Base-by-base conservation (phyloP, 169 alveolate genomes). In the Besnoitia besnoiti region DNA sequence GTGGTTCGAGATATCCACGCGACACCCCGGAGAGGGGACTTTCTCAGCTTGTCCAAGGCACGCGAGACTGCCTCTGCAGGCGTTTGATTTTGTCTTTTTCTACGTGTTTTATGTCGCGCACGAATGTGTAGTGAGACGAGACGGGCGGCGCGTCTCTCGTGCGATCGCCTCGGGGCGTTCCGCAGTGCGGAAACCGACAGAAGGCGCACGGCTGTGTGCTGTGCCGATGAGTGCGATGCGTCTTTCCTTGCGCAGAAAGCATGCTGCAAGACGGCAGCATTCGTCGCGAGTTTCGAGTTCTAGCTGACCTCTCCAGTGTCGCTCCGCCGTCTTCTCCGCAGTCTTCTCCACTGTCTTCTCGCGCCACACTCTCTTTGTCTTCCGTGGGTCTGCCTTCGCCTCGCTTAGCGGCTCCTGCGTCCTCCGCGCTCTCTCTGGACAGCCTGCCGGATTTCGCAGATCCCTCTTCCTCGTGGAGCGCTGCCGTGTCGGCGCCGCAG, bases 251-350 rank as follows among this genome's bases (percentile, higher is more conserved):
- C 24, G n/a, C 39, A 73, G 82, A 42, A n/a, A 30, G 82, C 39
- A 7, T 73, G 82, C 46, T 73, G 47, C 46, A 5, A 2, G 82
- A 73, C 47, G 39, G 47, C 46, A 10, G 44, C 12, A 40, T 77
- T 40, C 24, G 87, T 3, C 40, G 87, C 59, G 59, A 77, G 40
- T 77, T 77, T 24, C 87, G 87, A 27, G 87, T 77, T 4, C 47
- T 77, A 27, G 55, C 61, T n/a, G 87, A 77, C 35, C 14, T 77
- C 40, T 77, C 87, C 55, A 35, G 80, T 10, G n/a, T 51, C 67
- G 14, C 67, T 51, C 24, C 24, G 14, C 14, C 67, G 14, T 16
- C 67, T 51, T 51, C 67, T 51, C 67, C 14, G 67, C 67, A 51
- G n/a, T 24, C 67, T 24, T 51, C 67, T 24, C 24, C n/a, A 14